phyloP scores from a whole-genome alignment of 441 rosid species.

The Adansonia rubrostipa region DNA sequence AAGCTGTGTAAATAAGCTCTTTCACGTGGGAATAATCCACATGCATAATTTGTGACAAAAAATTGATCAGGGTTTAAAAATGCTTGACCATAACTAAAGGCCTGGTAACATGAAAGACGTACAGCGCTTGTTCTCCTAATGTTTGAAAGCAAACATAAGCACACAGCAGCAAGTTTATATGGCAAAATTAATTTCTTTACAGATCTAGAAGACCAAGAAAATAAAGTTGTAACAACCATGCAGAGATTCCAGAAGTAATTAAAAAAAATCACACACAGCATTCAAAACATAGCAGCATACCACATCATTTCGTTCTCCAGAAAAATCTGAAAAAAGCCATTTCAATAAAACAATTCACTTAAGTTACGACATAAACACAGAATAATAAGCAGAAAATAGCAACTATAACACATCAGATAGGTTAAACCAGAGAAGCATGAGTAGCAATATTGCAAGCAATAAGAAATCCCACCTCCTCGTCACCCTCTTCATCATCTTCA shows the following conservation, averaged over 20 bases:
- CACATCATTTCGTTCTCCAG: not conserved
- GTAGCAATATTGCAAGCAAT: not conserved
- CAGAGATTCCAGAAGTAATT: not conserved
- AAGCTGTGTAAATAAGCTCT: not conserved
- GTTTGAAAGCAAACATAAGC: not conserved
- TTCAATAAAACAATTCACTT: slow-evolving; percentile 10
- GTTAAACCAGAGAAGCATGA: not conserved
- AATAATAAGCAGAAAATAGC: not conserved
- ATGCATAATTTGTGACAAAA: not conserved
- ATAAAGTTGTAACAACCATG: not conserved
- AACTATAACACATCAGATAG: not conserved
- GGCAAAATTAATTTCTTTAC: not conserved
- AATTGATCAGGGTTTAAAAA: not conserved
- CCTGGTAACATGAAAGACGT: not conserved
- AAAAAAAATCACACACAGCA: not conserved
- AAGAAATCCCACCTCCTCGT: slow-evolving; percentile 63
- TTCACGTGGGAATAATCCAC: not conserved
- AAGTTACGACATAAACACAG: not conserved
- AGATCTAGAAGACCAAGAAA: not conserved
- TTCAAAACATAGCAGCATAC: not conserved
- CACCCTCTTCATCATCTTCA: slow-evolving; percentile 58
- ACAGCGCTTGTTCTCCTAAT: not conserved
- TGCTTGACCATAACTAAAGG: not conserved
- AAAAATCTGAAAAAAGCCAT: not conserved
- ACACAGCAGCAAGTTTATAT: not conserved